Conservation (phyloP, 305 asterid species). For the Rubia peregrina region DNA sequence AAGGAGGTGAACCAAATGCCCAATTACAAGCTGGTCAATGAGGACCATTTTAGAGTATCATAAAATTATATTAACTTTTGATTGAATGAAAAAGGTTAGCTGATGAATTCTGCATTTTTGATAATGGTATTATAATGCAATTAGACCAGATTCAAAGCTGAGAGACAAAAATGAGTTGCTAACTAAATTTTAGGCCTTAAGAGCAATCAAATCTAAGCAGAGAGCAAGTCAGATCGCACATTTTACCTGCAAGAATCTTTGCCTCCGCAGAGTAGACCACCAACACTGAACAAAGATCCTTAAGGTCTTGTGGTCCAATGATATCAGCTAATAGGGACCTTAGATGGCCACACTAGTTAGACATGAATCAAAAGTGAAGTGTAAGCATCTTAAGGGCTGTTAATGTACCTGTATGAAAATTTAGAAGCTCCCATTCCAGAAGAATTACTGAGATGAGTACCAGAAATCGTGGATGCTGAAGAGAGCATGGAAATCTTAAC, state of each 20-base stretch:
- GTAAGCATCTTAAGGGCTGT: slow-evolving; percentile 17
- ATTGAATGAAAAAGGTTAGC: not conserved
- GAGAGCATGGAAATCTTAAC: slow-evolving; percentile 45
- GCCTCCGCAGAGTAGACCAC: slow-evolving; percentile 83
- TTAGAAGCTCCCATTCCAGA: slow-evolving; percentile 70
- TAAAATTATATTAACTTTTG: not conserved
- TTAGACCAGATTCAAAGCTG: not conserved
- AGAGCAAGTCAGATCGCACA: slow-evolving; percentile 9
- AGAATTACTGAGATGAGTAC: slow-evolving; percentile 47
- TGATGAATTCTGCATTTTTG: not conserved
- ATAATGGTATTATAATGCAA: not conserved
- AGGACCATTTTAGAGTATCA: not conserved
- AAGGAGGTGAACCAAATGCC: not conserved
- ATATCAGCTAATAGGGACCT: slow-evolving; percentile 95
- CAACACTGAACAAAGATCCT: slow-evolving; percentile 92
- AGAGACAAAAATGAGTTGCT: not conserved
- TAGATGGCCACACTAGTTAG: slow-evolving; percentile 33
- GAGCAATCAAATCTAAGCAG: not conserved
- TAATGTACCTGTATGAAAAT: slow-evolving; percentile 61
- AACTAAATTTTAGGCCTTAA: not conserved
- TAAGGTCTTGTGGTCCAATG: slow-evolving; percentile 90
- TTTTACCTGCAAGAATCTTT: slow-evolving; percentile 70
- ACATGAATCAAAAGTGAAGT: slow-evolving; percentile 14
- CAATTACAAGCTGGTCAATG: not conserved
- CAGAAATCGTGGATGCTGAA: slow-evolving; percentile 46